phyloP scores from a whole-genome alignment of 2,329 filamentous ascomycete genomes.

The Hypoxylon sp. region DNA sequence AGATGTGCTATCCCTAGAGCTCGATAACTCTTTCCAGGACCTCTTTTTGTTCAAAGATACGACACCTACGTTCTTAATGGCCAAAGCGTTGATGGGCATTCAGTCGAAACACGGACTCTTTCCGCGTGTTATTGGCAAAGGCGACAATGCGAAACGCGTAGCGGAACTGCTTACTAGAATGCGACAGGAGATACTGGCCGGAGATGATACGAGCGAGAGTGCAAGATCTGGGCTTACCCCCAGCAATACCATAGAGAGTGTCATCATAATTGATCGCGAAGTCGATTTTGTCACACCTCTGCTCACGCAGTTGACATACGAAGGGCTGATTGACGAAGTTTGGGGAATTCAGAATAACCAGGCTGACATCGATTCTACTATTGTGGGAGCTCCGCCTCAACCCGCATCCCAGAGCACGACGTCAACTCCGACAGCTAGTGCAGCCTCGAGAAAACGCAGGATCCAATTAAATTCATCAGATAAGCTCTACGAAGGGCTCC shows the following conservation, averaged over 20 bases:
- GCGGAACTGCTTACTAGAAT: constrained; percentile 90
- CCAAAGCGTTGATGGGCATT: constrained; percentile 92
- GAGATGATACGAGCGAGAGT: constrained; percentile 76
- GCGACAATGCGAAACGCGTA: constrained; percentile 90
- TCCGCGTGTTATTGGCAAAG: constrained; percentile 93
- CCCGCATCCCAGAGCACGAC: constrained; percentile 64
- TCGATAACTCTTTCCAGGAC: constrained; percentile 88
- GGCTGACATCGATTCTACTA: constrained; percentile 89
- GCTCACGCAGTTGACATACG: constrained; percentile 95
- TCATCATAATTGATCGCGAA: constrained; percentile 95
- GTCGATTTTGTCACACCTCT: constrained; percentile 93
- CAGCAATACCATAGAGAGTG: constrained; percentile 87
- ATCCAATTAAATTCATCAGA: constrained; percentile 91
- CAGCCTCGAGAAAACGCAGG: constrained; percentile 81
- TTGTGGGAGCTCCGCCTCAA: constrained; percentile 80
- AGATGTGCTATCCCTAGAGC: constrained; percentile 90
- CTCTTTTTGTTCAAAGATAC: constrained; percentile 92
- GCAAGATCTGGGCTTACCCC: constrained; percentile 79
- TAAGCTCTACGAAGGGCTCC: constrained; percentile 86
- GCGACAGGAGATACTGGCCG: constrained; percentile 87
- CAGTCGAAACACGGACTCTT: constrained; percentile 94
- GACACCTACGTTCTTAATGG: constrained; percentile 88
- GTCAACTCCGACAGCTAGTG: constrained; percentile 65
- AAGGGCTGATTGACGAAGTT: constrained; percentile 93
- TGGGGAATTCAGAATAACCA: constrained; percentile 94